Base-by-base conservation (phyloP, 179 eudicot species). In the Amaranthus tricolor region DNA sequence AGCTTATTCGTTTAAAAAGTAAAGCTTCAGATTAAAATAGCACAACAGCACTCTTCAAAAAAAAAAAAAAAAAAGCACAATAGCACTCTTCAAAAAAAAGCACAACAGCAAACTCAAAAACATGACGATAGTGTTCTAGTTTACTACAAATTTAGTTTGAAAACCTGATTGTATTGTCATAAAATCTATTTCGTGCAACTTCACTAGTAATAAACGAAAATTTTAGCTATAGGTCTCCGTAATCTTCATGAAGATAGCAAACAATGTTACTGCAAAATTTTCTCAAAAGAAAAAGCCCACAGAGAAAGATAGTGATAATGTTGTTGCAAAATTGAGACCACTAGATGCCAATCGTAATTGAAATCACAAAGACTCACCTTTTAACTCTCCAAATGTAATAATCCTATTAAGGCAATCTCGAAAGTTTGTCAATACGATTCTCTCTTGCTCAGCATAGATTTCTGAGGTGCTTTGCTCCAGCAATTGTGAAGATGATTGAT, bases 361-460 rank as follows among this genome's bases (percentile, higher is more conserved):
- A 82, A 76, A 57, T 74, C 48, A 9, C n/a, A 65, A 58, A 66
- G 75, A 63, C 79, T 84, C 76, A 84, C 98, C 98, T 91, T 88
- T 91, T 73, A 88, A 76, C 76, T 90, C 94, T 75, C 99, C 99
- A 44, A 84, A 82, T 71, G 91, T 84, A 79, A 93, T 86, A 74
- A 94, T 88, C 82, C 79, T 87, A 78, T 90, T 91, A 61, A 96
- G 94, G 81, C 90, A 94, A 81, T 96, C 99, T 56, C 97, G 91
- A 75, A 94, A 89, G 77, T 87, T 91, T 58, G 91, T 86, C 77
- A 96, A 83, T 6, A 94, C 87, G 66, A 88, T 86, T 81, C 88
- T 84, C 81, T 96, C 99, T 82, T 96, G 99, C 81, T 88, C 99
- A 11, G 86, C 89, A 79, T 89, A 88, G 72, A 83, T 76, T 73